Base-by-base conservation (phyloP, 306 rosid genomes). In the Castanea crenata region DNA sequence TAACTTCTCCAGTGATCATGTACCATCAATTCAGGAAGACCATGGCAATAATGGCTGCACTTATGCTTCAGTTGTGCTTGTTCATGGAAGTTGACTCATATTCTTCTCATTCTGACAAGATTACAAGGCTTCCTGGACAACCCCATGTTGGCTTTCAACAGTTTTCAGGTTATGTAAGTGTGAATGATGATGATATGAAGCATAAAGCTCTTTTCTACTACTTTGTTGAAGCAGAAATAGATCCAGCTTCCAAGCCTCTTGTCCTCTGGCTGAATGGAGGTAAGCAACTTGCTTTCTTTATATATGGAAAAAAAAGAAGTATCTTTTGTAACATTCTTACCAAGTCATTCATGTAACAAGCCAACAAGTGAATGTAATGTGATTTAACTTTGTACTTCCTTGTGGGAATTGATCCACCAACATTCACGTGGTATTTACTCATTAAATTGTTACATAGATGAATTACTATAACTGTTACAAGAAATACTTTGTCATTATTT, bases 201-300 rank as follows among this genome's bases (percentile, higher is more conserved):
- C 20, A 85, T 3, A 88, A 69, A 71, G 44, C 92, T 38, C 77
- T 92, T 2, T 88, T 92, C 51, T 92, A 80, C 86, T 90, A 92
- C 86, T 88, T 90, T 68, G 92, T 77, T 67, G 91, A 92, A 85
- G 91, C 94, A 78, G 83, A 90, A 44, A 70, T 41, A 4, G 79
- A 85, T 61, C 88, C 92, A 62, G 35, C 73, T 87, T 87, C 92
- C 38, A 92, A 92, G 73, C 97, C 94, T 52, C 91, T 92, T 77
- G 97, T 92, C 76, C 97, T 92, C 58, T 92, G 97, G 94, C 89
- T 92, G 69, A 92, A 90, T 81, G 94, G 94, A 87, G 97, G 97
- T 88, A 71, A 27, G 74, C 79, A 85, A 79, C 54, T 71, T 46
- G 58, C 71, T 79, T 67, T 25, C 68, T 64, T 65, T 29, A 57